These are phyloP conservation scores for Jacaranda mimosifolia DNA, from an alignment of 257 asterid species.

Conservation along the genomic window DNA sequence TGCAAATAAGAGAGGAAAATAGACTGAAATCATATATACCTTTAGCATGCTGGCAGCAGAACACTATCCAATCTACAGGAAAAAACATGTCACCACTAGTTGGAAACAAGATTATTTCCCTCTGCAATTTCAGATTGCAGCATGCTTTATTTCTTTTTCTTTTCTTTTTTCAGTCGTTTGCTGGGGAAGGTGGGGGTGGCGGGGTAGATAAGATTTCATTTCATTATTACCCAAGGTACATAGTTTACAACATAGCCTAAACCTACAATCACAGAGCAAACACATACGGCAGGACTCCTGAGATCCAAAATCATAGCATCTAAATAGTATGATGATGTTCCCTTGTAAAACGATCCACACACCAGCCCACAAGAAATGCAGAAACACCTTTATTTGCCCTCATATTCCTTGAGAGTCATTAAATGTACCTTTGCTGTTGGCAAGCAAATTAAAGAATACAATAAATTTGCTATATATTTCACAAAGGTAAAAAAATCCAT, in stretches of 20 bases:
- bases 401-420: not conserved
- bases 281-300: not conserved
- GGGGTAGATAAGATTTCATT: not conserved
- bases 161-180: not conserved
- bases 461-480: not conserved
- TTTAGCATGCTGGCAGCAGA: too few relatives aligned
- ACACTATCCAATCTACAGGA: too few relatives aligned
- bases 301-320: not conserved
- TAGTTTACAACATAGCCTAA: not conserved
- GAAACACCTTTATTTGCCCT: not conserved
- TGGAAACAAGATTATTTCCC: too few relatives aligned
- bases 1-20: too few relatives aligned
- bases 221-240: not conserved
- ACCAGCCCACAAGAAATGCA: not conserved
- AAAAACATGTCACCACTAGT: too few relatives aligned
- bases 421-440: not conserved
- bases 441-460: not conserved
- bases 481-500: not conserved
- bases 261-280: not conserved
- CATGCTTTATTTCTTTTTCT: not conserved
- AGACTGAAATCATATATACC: too few relatives aligned
- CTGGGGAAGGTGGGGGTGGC: not conserved
- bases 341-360: not conserved
- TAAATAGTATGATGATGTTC: not conserved
- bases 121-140: not conserved